Percentiles rank a stretch among this genome's conserved stretches.
Conservation (phyloP, 2,329 filamentous ascomycete genomes). For the Paecilomyces niveus region DNA sequence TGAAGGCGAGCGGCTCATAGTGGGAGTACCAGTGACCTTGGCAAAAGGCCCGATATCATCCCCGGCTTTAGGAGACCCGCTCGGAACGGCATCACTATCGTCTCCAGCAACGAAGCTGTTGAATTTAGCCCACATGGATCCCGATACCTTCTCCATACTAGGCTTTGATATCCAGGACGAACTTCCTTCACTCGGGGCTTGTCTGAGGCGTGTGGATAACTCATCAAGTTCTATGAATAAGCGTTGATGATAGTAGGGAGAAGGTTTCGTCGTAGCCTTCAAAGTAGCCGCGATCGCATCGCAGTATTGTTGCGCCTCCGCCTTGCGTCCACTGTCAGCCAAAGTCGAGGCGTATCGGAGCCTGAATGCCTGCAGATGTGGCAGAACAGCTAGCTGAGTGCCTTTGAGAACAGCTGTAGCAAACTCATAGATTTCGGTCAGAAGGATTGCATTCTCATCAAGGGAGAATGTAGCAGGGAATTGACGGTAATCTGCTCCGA, state of each 20-base stretch:
- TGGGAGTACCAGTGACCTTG: conserved; percentile 67
- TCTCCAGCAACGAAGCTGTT: conserved; percentile 95
- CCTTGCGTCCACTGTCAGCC: conserved; percentile 72
- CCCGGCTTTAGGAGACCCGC: conserved; percentile 49
- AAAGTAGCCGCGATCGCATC: conserved; percentile 72
- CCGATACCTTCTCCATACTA: conserved; percentile 91
- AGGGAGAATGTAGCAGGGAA: conserved; percentile 65
- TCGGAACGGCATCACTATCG: conserved; percentile 61
- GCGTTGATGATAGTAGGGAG: conserved; percentile 73
- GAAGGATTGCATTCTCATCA: conserved; percentile 77
- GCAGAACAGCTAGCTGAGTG: conserved; percentile 53
- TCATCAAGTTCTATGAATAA: conserved; percentile 76
- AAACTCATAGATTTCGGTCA: conserved; percentile 96
- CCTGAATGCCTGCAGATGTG: conserved; percentile 87
- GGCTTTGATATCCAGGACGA: conserved; percentile 91
- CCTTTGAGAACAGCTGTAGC: conserved; percentile 64
- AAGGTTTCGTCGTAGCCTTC: conserved; percentile 72
- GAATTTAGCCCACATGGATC: conserved; percentile 83
- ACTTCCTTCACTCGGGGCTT: conserved; percentile 73
- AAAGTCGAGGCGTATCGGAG: conserved; percentile 77
- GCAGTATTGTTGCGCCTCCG: conserved; percentile 86
- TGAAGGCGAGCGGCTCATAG: conserved; percentile 67
- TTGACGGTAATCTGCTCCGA: conserved; percentile 75
- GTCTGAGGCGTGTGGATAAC: conserved; percentile 71
- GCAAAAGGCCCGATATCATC: conserved; percentile 71